Base-by-base conservation (phyloP, 2,329 filamentous ascomycete species). In the Sporothrix variecibatus region DNA sequence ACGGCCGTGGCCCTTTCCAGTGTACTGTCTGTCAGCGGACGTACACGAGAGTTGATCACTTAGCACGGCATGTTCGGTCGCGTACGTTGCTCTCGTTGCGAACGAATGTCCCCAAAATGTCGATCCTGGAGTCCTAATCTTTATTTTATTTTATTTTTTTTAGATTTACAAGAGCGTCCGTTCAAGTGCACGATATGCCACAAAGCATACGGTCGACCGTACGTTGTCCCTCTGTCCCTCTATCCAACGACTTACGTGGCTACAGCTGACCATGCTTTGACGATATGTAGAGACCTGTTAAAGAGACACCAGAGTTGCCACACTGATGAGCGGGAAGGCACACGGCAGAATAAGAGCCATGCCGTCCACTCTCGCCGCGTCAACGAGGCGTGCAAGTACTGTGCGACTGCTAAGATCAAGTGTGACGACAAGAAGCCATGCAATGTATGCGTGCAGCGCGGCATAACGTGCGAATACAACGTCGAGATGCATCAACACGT, bases 401-500 rank as follows among this genome's bases (percentile, higher is more conserved):
- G 87, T 76, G 86, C 87, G 3, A 79, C 83, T 23, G 86, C 87
- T 12, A 82, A 87, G 26, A 86, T 89, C 62, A 88, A 88, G 76
- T 89, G 87, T 75, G 86, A 88, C 75, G 87, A 89, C 73, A 78
- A 81, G 28, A 88, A 89, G 79, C 87, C 87, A 43, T 89, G 87
- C 77, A 83, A 84, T 23, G 83, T 87, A 40, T 88, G 87, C 76
- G 81, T 84, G 70, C 84, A 81, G 72, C 83, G 86, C 38, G 84
- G 85, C 60, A 76, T 88, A 71, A 79, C 77, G 17, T 89, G 87
- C 79, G 84, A 85, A 72, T 83, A 72, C 60, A 34, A 28, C n/a
- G 11, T 31, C 8, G 74, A 73, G 20, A 17, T 53, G 15, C 64
- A 71, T 1, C 71, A 74, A 3, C 68, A 53, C 20, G 34, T 34